Conservation (phyloP, 208 protist genomes). For the Leishmania tropica region DNA sequence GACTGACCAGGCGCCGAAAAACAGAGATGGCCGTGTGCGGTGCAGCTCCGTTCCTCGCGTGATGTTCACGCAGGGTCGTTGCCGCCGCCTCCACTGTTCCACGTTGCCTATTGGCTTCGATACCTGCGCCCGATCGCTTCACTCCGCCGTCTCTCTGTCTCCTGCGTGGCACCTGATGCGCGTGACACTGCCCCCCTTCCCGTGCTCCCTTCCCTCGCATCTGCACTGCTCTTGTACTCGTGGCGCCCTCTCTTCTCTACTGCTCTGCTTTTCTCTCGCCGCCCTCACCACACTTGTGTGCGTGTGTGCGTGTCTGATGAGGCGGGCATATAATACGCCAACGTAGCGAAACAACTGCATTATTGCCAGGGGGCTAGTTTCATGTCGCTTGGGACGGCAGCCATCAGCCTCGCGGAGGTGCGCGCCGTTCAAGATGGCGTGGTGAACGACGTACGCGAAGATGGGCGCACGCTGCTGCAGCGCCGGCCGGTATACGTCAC, state of each 20-base stretch:
- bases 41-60: neutral
- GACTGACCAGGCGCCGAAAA: neutral
- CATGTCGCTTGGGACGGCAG: constrained; percentile 27
- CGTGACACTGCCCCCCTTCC: neutral
- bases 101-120: neutral
- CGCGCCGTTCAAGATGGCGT: constrained; percentile 74
- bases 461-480: constrained; percentile 83
- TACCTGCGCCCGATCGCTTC: neutral
- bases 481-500: constrained; percentile 57
- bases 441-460: constrained; percentile 62
- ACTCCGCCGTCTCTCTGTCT: neutral
- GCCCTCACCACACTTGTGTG: neutral
- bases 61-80: neutral
- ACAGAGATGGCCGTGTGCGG: neutral
- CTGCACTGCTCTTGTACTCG: neutral
- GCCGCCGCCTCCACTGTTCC: neutral
- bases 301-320: neutral
- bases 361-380: neutral
- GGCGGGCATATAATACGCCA: neutral
- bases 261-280: neutral
- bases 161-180: neutral
- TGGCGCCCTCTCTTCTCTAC: neutral
- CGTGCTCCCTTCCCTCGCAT: neutral
- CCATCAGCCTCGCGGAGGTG: constrained; percentile 73
- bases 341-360: neutral